Conservation (phyloP, 306 rosid genomes). For the Sicyos baderoa region DNA sequence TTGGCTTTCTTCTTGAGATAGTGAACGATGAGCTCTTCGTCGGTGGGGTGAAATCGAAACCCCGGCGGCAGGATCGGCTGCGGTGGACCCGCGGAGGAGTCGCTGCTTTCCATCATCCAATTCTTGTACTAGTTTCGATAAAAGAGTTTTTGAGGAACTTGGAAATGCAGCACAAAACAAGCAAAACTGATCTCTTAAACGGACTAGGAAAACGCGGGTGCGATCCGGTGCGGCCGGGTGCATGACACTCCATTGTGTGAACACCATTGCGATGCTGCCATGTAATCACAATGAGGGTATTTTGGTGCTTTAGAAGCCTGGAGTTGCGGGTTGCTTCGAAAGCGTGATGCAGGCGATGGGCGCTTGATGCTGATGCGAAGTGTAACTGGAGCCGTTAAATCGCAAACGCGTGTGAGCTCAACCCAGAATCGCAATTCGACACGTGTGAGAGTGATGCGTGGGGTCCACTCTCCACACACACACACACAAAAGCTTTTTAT, state of each 20-base stretch:
- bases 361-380: slow-evolving; percentile 46
- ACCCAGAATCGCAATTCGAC: slow-evolving; percentile 14
- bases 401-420: slow-evolving; percentile 8
- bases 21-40: slow-evolving; percentile 63
- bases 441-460: slow-evolving; percentile 33
- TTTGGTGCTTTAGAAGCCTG: neutral
- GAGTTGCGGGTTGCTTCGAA: neutral
- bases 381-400: slow-evolving; percentile 36
- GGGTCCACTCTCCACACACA: slow-evolving; percentile 26
- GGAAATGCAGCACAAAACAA: slow-evolving; percentile 6
- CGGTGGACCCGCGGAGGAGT: slow-evolving; percentile 55
- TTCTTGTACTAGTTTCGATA: no score
- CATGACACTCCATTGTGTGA: fast-evolving
- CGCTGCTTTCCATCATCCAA: slow-evolving; percentile 22
- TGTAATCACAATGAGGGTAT: neutral
- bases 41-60: slow-evolving; percentile 67
- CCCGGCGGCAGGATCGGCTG: slow-evolving; percentile 62
- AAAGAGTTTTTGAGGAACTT: neutral
- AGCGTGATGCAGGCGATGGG: no score
- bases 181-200: slow-evolving; percentile 10
- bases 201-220: neutral
- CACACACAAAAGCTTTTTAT: no score
- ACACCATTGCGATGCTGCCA: neutral
- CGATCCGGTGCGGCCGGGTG: neutral
- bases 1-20: slow-evolving; percentile 54